Base-by-base conservation (phyloP, 192 early-diverging fungal species). In the Oehlia diaphana region DNA sequence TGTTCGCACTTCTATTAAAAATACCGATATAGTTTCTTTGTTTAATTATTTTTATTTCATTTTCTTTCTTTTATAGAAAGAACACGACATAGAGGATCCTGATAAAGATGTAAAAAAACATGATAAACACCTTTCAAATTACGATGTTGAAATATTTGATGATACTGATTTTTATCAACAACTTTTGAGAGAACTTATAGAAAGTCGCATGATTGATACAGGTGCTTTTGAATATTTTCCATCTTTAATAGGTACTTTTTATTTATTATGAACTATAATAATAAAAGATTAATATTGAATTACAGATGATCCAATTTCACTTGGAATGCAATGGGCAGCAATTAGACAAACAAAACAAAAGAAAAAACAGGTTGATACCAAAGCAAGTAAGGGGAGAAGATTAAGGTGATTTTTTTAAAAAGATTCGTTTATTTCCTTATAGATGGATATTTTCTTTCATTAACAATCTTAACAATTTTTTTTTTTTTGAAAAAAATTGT, bases 121-220 rank as follows among this genome's bases (percentile, higher is more conserved):
- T 53, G 94, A 92, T 76, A 84, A 84, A 26, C 89, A 91, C 81
- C 81, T 93, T 63, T 82, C 87, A 42, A 91, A 95, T 67, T 90
- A 94, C 75, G 96, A 97, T 74, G 77, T 84, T 13, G 94, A 98
- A 71, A 92, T 99, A 42, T 99, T 98, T 87, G 97, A 99, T 80
- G 97, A 99, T 80, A 89, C 91, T 1, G 97, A 99, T 84, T 99
- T 95, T 83, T 99, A 99, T 83, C 93, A 95, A 79, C 94, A 95
- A 71, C 88, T 96, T 64, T 80, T 99, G 76, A 94, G 96, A 64
- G 97, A 99, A 86, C 84, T 99, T 73, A 97, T 99, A 64, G 97
- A 99, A 82, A 93, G 91, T 70, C 88, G 95, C 37, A 96, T 97
- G 95, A 90, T 92, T 10, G 94, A 96, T 76, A 93, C 93, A 23